Conservation (phyloP, 768 basidiomycete genomes). For the Lactarius sp. region DNA sequence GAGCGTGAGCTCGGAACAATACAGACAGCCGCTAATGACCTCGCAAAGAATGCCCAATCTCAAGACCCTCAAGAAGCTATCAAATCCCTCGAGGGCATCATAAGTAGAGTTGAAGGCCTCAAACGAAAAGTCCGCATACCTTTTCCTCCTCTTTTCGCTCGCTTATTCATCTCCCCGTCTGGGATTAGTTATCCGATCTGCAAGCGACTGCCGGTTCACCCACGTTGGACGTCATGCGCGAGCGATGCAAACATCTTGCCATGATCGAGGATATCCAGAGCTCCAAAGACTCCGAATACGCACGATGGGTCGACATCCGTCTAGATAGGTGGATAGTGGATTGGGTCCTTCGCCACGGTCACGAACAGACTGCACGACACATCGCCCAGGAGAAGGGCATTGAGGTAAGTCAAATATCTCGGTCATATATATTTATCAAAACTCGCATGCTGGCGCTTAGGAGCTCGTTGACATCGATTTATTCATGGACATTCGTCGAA, state of each 20-base stretch:
- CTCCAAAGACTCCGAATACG: conserved; percentile 52
- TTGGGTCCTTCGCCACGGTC: conserved; percentile 80
- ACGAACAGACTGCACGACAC: conserved; percentile 67
- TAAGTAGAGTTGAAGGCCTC: conserved; percentile 66
- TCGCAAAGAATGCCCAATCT: conserved; percentile 44
- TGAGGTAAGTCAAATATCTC: conserved; percentile 48
- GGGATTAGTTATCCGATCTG: conserved; percentile 46
- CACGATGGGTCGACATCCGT: conserved; percentile 72
- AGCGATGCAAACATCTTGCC: conserved; percentile 69
- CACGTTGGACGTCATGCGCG: conserved; percentile 68
- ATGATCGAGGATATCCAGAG: conserved; percentile 52
- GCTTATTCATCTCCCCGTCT: conserved; percentile 7
- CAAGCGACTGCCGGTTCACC: conserved; percentile 44
- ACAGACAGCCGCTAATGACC: conserved; percentile 52
- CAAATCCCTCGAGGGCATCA: conserved; percentile 69
- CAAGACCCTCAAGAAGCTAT: conserved; percentile 48
- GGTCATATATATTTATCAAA: not conserved
- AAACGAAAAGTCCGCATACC: conserved; percentile 73
- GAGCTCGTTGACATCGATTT: conserved; percentile 86
- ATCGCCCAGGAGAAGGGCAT: conserved; percentile 75
- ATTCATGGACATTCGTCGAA: conserved; percentile 82
- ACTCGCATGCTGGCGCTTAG: conserved; percentile 37
- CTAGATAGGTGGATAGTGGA: conserved; percentile 91
- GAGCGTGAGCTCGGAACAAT: conserved; percentile 71
- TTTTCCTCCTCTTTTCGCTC: not conserved